Base-by-base conservation (phyloP, 305 asterid species). In the Euphrasia arctica region DNA sequence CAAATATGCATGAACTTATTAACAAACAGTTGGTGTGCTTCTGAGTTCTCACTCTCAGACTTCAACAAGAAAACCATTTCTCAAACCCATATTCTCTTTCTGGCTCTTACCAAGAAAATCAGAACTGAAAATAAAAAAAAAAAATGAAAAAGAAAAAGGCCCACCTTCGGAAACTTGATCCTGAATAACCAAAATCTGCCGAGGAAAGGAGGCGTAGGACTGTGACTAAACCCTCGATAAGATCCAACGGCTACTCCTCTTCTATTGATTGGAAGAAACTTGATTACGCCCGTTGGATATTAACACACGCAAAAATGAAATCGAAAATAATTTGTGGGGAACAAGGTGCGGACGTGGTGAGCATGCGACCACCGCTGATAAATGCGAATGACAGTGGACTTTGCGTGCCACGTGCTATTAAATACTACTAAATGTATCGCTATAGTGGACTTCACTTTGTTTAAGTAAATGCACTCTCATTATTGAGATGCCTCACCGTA, bases 191-290 rank as follows among this genome's bases (percentile, higher is more conserved):
- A 63, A 64, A 41, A 13, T 13, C 59, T 5, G 32, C 12, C 9
- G 60, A 42, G 71, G 60, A 25, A 54, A 55, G 71, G 78, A 69
- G 78, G 75, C 72, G 78, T 60, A 18, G 65, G 58, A 55, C 22
- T 54, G 69, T 55, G 58, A 12, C 69, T 55, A 60, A 74, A 69
- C 78, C 78, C 75, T 74, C 29, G 25, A 47, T 9, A 5, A 25
- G 45, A 69, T 74, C 78, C 9, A 32, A 69, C 78, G 74, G 78
- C 66, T 64, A 10, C 4, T 0, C 0, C 45, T 49, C 48, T 18
- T 18, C 22, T 18, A 18, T 18, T 18, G 22, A 18, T 18, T 18
- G 58, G 11, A 12, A 12, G 34, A 12, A 45, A 39, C 60, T 22
- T 28, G 58, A 43, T 60, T 5, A 0, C 1, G 15, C 0, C 74